Conservation (phyloP, 805 yeast genomes). For the Peterozyma xylosa region DNA sequence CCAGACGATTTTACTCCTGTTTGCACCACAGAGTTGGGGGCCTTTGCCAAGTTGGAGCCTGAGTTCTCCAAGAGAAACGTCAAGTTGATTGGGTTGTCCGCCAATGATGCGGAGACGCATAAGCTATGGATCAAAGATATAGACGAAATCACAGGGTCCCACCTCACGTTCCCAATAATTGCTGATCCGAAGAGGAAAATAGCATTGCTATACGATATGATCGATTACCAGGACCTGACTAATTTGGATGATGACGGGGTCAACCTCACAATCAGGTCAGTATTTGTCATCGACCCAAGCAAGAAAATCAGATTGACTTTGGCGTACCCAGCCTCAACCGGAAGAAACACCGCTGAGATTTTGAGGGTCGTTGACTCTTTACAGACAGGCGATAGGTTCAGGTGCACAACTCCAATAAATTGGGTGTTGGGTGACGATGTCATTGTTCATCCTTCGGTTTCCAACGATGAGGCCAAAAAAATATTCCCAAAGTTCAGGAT, state of each 20-base stretch:
- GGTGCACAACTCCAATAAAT: slow-evolving; percentile 86
- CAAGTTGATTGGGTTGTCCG: slow-evolving; percentile 85
- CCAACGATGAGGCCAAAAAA: slow-evolving; percentile 69
- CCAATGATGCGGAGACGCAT: slow-evolving; percentile 76
- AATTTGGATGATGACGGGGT: slow-evolving; percentile 67
- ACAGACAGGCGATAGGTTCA: slow-evolving; percentile 76
- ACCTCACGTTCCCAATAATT: slow-evolving; percentile 79
- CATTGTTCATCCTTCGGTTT: slow-evolving; percentile 81
- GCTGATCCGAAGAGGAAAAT: slow-evolving; percentile 84
- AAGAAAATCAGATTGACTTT: slow-evolving; percentile 83
- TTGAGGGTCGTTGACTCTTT: slow-evolving; percentile 85
- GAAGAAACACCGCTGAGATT: slow-evolving; percentile 91
- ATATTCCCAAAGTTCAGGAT: slow-evolving; percentile 82
- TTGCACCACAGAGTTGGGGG: slow-evolving; percentile 94
- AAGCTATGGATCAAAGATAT: slow-evolving; percentile 86
- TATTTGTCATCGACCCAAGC: slow-evolving; percentile 82
- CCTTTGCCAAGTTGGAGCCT: slow-evolving; percentile 82
- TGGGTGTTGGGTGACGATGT: slow-evolving; percentile 90
- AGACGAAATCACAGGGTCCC: slow-evolving; percentile 55
- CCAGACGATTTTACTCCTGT: slow-evolving; percentile 97
- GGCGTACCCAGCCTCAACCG: slow-evolving; percentile 90
- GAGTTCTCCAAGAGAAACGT: slow-evolving; percentile 81
- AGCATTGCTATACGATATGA: slow-evolving; percentile 80
- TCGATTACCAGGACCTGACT: slow-evolving; percentile 77
- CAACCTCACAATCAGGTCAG: slow-evolving; percentile 79